A percentile compares a stretch with the other conserved stretches of the same genome.
These are phyloP conservation scores for Fragilaria crotonensis DNA, from an alignment of 108 stramenopile genomes.

Conservation along the genomic window DNA sequence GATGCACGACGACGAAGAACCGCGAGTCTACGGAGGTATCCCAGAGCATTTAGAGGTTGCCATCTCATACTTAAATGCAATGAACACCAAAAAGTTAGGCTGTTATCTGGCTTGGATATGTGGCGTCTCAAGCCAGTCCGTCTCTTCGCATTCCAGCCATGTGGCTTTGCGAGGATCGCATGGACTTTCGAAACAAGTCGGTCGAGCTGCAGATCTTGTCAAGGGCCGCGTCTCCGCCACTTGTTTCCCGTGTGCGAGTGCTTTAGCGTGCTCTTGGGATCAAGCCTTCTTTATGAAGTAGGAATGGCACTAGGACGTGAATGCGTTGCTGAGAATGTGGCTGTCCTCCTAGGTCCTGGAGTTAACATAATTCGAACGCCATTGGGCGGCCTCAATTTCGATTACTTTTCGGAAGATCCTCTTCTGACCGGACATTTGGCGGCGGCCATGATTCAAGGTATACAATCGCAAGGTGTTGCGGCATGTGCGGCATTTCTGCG, in stretches of 20 bases:
- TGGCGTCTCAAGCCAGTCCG: background rate
- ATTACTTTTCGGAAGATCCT: constrained; percentile 76
- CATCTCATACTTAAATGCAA: background rate
- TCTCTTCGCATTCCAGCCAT: background rate
- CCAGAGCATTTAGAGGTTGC: background rate
- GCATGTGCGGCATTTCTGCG: constrained; percentile 58
- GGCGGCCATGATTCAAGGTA: constrained; percentile 30
- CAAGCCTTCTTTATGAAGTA: constrained; percentile 6
- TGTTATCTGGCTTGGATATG: background rate
- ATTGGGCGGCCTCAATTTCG: constrained; percentile 52
- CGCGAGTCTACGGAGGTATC: background rate
- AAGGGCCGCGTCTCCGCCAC: constrained; percentile 23
- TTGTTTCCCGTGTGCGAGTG: constrained; percentile 41
- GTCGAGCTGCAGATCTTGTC: background rate
- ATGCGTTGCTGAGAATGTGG: constrained; percentile 21
- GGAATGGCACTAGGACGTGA: constrained; percentile 30
- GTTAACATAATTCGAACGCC: constrained; percentile 60
- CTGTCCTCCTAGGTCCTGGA: constrained; percentile 52
- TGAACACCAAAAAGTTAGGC: background rate
- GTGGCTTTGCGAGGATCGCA: constrained; percentile 20
- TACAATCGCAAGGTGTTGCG: constrained; percentile 38
- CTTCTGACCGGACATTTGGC: constrained; percentile 34
- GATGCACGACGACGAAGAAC: background rate
- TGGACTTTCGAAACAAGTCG: constrained; percentile 1
- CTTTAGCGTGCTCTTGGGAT: constrained; percentile 37